Evolutionary conservation across 2,329 filamentous ascomycete species (phyloP).

Genomic region (Fusarium piperis): DNA sequence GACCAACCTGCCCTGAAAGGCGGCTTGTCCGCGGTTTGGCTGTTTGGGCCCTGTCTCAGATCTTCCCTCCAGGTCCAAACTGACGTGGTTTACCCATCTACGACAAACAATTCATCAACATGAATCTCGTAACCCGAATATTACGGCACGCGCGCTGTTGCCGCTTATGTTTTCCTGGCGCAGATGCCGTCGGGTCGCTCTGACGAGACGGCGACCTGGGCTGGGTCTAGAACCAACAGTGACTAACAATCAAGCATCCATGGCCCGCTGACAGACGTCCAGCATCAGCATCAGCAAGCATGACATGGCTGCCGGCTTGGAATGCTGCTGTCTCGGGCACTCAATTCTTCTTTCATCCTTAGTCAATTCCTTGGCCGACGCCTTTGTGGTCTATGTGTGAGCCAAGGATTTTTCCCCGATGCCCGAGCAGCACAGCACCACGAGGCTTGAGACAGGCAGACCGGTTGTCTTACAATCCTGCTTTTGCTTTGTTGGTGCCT

Average conservation of each 20-base stretch:
- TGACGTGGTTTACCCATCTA: conserved; percentile 3
- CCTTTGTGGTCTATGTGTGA: not conserved
- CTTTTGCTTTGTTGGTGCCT: conserved; percentile 10
- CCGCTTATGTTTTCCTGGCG: conserved; percentile 1
- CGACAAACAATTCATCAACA: not conserved
- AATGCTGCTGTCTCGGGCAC: conserved; percentile 1
- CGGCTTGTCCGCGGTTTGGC: conserved; percentile 9
- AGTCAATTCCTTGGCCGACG: not conserved
- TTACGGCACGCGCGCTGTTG: conserved; percentile 17
- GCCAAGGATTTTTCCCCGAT: not conserved
- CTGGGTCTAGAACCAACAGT: not conserved
- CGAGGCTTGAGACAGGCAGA: not conserved
- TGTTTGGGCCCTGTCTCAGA: conserved; percentile 31
- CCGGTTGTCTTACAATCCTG: not conserved
- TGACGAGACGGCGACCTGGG: not conserved
- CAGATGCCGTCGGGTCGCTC: not conserved
- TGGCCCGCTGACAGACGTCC: not conserved
- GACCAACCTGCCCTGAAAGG: conserved; percentile 13
- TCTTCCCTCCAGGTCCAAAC: conserved; percentile 12
- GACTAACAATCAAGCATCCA: not conserved
- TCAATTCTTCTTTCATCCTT: conserved; percentile 2
- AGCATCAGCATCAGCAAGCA: conserved; percentile 13
- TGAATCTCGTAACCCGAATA: not conserved
- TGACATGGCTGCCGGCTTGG: conserved; percentile 8
- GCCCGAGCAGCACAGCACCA: not conserved